Base-by-base conservation (phyloP, 257 asterid genomes). In the Solanum virginianum region DNA sequence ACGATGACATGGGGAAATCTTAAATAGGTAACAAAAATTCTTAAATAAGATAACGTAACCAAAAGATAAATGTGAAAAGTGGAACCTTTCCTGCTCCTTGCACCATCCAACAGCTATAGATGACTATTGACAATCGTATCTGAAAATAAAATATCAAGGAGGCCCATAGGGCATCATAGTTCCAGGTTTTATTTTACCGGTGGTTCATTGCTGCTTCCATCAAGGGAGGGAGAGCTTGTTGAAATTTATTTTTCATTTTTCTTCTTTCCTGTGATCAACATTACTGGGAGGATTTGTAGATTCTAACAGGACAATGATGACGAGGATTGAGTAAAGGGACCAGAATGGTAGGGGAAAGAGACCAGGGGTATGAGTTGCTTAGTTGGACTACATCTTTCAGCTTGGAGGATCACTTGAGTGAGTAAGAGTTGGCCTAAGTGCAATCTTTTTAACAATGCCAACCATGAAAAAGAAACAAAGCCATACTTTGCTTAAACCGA, bases 21-120 rank as follows among this genome's bases (percentile, higher is more conserved):
- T 77, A 77, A 16, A 14, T 6, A 51, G 82, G 82, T 49, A 22
- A 75, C 43, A 51, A 49, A 49, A 75, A 51, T 77, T 77, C 82
- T 15, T 51, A 26, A 26, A 26, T 26, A 26, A 26, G 26, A 26
- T 26, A 26, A 26, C 1, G 26, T 26, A 26, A n/a, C n/a, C n/a
- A n/a, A n/a, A n/a, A n/a, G n/a, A n/a, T n/a, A n/a, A n/a, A n/a
- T n/a, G n/a, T n/a, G n/a, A n/a, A 26, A 26, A 26, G 26, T 26
- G 26, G 26, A 26, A 26, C 26, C 26, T 75, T 70, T 90, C 92
- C 88, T 92, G 81, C 57, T 91, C 94, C 91, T 93, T 93, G 89
- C 93, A 91, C 99, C 98, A 95, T 84, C 99, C 97, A 87, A 91
- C 96, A 83, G 91, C 93, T 79, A 95, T 90, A 83, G 97, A 90